Base-by-base conservation (phyloP, 2,329 filamentous ascomycete genomes). In the Xylaria hypoxylon region DNA sequence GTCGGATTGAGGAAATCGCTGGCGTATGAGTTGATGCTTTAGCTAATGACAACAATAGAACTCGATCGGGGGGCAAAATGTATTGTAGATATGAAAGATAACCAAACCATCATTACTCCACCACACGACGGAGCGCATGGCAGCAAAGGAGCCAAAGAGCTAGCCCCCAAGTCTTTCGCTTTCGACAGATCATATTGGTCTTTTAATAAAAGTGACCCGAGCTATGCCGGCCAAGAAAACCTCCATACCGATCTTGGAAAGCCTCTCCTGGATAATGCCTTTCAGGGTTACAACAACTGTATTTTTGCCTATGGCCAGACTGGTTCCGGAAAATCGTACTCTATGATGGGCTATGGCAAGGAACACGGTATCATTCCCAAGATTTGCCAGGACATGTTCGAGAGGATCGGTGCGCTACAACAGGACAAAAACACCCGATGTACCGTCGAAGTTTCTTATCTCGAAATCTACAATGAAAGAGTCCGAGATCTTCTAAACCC, bases 301-400 rank as follows among this genome's bases (percentile, higher is more conserved):
- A 99, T 99, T 77, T 99, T 99, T 78, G 96, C 96, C 15, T 99
- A 99, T 78, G 96, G 96, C 19, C 96, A 99, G 83, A 99, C 96
- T 1, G 96, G 96, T 72, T 98, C 96, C 0, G 96, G 96, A 80
- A 99, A 99, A 82, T 97, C 94, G 17, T 99, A 99, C 80, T 97
- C 94, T 35, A 99, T 99, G 95, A 99, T 99, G 96, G 96, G 96
- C 55, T 99, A 98, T 81, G 96, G 96, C 60, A 91, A 95, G 75
- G 95, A 99, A 77, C 88, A 94, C 64, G 96, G 96, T 79, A 96
- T 99, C 70, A 98, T 98, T 69, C 96, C 96, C 51, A 92, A 90
- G 75, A 99, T 99, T 82, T 99, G 96, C 79, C 92, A 96, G 82
- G 91, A 97, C 75, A 98, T 99, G 94, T 99, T 99, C 79, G 88